Evolutionary conservation across 306 rosid species (phyloP).

Genomic region (Vigna unguiculata): DNA sequence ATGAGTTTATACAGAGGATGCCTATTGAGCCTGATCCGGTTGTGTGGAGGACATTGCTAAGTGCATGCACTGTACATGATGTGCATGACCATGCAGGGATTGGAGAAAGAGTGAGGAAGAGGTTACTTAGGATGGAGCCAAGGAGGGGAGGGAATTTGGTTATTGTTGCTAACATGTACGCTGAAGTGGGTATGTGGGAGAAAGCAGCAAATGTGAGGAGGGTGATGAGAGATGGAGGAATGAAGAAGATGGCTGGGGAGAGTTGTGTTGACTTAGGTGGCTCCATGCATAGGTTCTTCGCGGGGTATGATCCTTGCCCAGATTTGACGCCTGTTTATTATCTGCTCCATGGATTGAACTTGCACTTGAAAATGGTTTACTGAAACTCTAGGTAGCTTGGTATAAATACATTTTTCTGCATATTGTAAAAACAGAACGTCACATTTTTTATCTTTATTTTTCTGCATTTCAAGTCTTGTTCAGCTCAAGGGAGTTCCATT

Average conservation of each 20-base stretch:
- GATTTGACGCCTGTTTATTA: conserved; percentile 49
- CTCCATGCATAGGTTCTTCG: conserved; percentile 63
- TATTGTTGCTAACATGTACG: conserved; percentile 84
- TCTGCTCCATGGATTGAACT: conserved; percentile 67
- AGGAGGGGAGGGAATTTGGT: conserved; percentile 79
- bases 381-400: too few relatives aligned
- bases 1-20: conserved; percentile 66
- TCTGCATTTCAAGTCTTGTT: too few relatives aligned
- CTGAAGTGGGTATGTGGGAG: conserved; percentile 92
- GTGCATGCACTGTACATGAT: conserved; percentile 69
- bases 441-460: too few relatives aligned
- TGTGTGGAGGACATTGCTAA: conserved; percentile 83
- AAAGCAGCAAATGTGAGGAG: conserved; percentile 72
- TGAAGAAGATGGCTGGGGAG: conserved; percentile 89
- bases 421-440: too few relatives aligned
- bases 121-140: conserved; percentile 78
- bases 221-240: conserved; percentile 67
- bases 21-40: conserved; percentile 71
- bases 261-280: conserved; percentile 80
- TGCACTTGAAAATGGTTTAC: conserved; percentile 70
- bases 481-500: too few relatives aligned
- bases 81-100: conserved; percentile 58
- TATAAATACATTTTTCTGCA: too few relatives aligned
- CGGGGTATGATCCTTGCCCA: conserved; percentile 63
- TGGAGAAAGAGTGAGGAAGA: conserved; percentile 66